Conservation (phyloP, 352 stramenopile species). For the Peronospora destructor region DNA sequence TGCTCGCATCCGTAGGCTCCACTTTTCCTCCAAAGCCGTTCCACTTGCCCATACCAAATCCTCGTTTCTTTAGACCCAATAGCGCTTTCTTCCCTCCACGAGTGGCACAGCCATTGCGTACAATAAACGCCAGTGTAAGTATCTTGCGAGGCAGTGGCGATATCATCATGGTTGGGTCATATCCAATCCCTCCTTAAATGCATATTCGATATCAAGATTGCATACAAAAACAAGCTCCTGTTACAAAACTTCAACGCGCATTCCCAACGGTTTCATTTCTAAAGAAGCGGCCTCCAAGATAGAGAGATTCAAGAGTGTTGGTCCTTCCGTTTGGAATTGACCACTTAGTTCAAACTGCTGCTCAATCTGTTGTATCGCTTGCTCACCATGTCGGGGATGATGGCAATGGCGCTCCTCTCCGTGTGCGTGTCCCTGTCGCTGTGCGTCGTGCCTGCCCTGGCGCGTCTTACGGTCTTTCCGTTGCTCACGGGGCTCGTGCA, state of each 20-base stretch:
- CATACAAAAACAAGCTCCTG: slow-evolving; percentile 1
- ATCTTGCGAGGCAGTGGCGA: slow-evolving; percentile 37
- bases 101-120: slow-evolving; percentile 21
- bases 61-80: slow-evolving; percentile 86
- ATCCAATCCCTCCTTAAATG: background rate
- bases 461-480: slow-evolving; percentile 52
- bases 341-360: slow-evolving; percentile 23
- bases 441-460: slow-evolving; percentile 51
- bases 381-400: slow-evolving; percentile 36
- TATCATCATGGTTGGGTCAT: slow-evolving; percentile 8
- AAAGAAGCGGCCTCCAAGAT: slow-evolving; percentile 6
- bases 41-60: slow-evolving; percentile 86
- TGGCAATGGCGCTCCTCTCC: slow-evolving; percentile 42
- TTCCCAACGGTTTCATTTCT: slow-evolving; percentile 11
- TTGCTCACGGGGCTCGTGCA: slow-evolving; percentile 48
- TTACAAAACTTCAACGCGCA: slow-evolving; percentile 8
- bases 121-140: slow-evolving; percentile 46
- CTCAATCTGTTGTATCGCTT: slow-evolving; percentile 27
- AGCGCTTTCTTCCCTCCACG: slow-evolving; percentile 35
- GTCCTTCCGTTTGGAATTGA: slow-evolving; percentile 3
- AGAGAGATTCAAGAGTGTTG: slow-evolving; percentile 21
- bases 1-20: slow-evolving; percentile 54
- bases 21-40: slow-evolving; percentile 90
- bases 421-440: slow-evolving; percentile 56
- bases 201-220: background rate